Percentiles rank a stretch among this genome's conserved stretches.
phyloP scores from a whole-genome alignment of 306 rosid species.

The Herpetospermum pedunculosum region DNA sequence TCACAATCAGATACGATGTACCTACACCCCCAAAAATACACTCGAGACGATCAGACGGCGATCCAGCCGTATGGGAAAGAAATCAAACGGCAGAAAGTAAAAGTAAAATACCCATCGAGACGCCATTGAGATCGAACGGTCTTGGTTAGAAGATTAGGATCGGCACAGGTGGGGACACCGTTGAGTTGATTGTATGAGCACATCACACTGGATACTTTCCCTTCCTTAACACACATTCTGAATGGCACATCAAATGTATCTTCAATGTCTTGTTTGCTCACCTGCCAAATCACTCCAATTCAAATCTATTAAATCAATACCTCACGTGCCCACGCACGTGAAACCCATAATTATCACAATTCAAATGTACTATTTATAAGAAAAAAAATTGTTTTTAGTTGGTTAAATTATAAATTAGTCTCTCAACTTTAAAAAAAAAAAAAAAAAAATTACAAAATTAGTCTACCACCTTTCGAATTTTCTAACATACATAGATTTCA shows the following conservation, averaged over 20 bases:
- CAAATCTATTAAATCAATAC: too few species aligned
- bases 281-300: too few species aligned
- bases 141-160: conserved; percentile 61
- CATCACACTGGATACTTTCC: conserved; percentile 81
- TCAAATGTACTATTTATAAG: too few species aligned
- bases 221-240: conserved; percentile 78
- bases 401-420: too few species aligned
- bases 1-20: conserved; percentile 89
- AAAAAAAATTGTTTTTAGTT: too few species aligned
- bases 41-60: not conserved
- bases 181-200: conserved; percentile 89
- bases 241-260: conserved; percentile 86
- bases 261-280: conserved; percentile 78
- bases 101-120: conserved; percentile 56
- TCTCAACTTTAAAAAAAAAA: too few species aligned
- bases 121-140: conserved; percentile 64
- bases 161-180: conserved; percentile 91
- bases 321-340: too few species aligned
- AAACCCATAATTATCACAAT: too few species aligned
- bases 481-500: too few species aligned
- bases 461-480: too few species aligned
- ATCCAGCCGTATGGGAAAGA: not conserved
- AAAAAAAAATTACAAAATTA: not conserved
- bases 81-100: not conserved
- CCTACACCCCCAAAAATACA: conserved; percentile 18